Evolutionary conservation across 768 basidiomycete genomes (phyloP).

Genomic region (Lentinula guzmanii): DNA sequence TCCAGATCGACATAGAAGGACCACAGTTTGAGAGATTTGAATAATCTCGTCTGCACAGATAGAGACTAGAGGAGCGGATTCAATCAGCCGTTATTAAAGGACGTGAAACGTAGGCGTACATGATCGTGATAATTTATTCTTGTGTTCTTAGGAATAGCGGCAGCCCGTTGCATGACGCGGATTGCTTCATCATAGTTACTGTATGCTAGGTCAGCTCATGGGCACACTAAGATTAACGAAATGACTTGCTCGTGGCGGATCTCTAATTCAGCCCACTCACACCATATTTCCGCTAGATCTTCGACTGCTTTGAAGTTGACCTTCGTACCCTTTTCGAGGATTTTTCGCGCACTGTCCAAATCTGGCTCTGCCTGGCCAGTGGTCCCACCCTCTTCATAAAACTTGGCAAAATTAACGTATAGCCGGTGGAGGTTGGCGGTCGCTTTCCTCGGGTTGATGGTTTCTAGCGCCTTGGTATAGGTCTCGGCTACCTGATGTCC

Average conservation of each 20-base stretch:
- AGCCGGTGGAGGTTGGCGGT: constrained; percentile 87
- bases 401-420: constrained; percentile 94
- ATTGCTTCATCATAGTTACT: constrained; percentile 97
- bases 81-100: not conserved
- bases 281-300: constrained; percentile 97
- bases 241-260: constrained; percentile 82
- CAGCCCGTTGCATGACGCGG: constrained; percentile 94
- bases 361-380: constrained; percentile 76
- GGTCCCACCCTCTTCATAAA: constrained; percentile 93
- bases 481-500: constrained; percentile 77
- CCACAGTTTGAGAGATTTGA: constrained; percentile 98
- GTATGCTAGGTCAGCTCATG: constrained; percentile 12
- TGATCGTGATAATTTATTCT: constrained; percentile 96
- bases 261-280: constrained; percentile 99
- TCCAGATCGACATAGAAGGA: constrained; percentile 98
- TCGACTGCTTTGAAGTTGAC: constrained; percentile 94
- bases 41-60: constrained; percentile 81
- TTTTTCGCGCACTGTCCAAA: constrained; percentile 81
- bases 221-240: not conserved
- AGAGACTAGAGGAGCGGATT: constrained; percentile 46
- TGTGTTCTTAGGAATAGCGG: constrained; percentile 82
- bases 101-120: constrained; percentile 34
- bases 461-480: constrained; percentile 84
- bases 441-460: constrained; percentile 82
- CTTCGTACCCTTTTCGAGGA: constrained; percentile 88